Base-by-base conservation (phyloP, 768 basidiomycete species). In the Mycena metata region DNA sequence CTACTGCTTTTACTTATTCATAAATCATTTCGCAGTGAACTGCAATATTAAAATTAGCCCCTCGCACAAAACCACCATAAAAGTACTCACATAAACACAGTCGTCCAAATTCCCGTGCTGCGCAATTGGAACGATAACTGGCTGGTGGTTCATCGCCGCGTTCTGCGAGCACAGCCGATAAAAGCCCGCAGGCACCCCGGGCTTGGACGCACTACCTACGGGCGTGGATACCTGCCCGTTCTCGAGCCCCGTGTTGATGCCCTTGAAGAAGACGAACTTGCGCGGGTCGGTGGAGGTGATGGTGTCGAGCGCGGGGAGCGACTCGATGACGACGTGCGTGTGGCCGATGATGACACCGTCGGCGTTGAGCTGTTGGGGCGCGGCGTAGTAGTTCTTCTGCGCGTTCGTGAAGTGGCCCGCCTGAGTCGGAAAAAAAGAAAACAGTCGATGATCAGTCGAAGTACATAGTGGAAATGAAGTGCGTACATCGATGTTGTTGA, bases 111-210 rank as follows among this genome's bases (percentile, higher is more conserved):
- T 7, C 33, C 52, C 52, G 33, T 54, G 52, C 72, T 88, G 89
- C 19, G 86, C 89, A 55, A 91, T 76, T 15, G 89, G 82, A 46
- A 85, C 88, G 60, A 89, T 77, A 58, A 79, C 83, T 2, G 86
- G 89, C 69, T 85, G 84, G 73, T 91, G 88, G 79, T 90, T 91
- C n/a, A 85, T 74, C 17, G 84, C 80, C 36, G 83, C 72, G 73
- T 86, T 88, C 75, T 90, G 89, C 9, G 87, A 84, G 67, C 86
- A 83, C n/a, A 90, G 73, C 63, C 84, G 81, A 80, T 93, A 93
- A 35, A 80, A 74, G 49, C 90, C 89, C 19, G 82, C 83, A 36
- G 88, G 83, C 23, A 92, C 79, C 66, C 90, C 90, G 36, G 36
- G 36, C 36, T 36, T 36, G 26, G 77, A 77, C 1, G 82, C 79